Percentiles rank a stretch among this genome's conserved stretches.
These are phyloP conservation scores for Diaporthe nobilis DNA, from an alignment of 2,329 filamentous ascomycete species.

Conservation along the genomic window DNA sequence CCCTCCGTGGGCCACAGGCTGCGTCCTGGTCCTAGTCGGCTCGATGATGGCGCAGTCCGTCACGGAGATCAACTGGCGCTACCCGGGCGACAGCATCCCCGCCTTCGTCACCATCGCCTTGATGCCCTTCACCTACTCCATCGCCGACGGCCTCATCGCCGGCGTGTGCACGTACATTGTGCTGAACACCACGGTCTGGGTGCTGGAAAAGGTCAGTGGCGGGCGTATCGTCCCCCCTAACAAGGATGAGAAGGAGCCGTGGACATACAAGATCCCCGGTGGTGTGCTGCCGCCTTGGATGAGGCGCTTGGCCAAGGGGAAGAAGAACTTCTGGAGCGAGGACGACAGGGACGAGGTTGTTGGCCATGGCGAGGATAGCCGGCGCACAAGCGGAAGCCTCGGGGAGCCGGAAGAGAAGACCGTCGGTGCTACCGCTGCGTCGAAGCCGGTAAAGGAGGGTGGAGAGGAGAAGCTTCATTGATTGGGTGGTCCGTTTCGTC, in stretches of 20 bases:
- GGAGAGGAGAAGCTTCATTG: conserved; percentile 16
- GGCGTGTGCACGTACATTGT: conserved; percentile 83
- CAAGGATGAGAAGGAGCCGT: conserved; percentile 82
- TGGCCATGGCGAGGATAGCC: conserved; percentile 27
- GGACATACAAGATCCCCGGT: conserved; percentile 83
- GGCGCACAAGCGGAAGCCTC: conserved; percentile 30
- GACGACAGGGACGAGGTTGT: conserved; percentile 46
- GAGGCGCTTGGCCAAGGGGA: conserved; percentile 72
- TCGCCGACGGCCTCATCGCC: conserved; percentile 87
- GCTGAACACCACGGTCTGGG: conserved; percentile 80
- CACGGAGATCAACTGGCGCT: conserved; percentile 89
- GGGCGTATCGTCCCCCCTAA: conserved; percentile 82
- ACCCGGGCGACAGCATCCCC: conserved; percentile 86
- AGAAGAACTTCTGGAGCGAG: conserved; percentile 80
- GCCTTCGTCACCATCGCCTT: conserved; percentile 87
- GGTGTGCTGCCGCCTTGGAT: conserved; percentile 84
- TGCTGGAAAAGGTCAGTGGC: conserved; percentile 75
- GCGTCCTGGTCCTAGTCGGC: conserved; percentile 86
- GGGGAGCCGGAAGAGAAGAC: conserved; percentile 30
- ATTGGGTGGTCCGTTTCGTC: neutral
- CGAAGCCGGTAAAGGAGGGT: conserved; percentile 22
- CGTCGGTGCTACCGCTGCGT: conserved; percentile 23
- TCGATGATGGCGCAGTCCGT: conserved; percentile 86
- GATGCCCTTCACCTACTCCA: conserved; percentile 93
- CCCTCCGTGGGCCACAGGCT: conserved; percentile 83